Percentiles rank a stretch among this genome's conserved stretches.
Conservation (phyloP, 2,329 filamentous ascomycete genomes). For the Hirsutella minnesotensis region DNA sequence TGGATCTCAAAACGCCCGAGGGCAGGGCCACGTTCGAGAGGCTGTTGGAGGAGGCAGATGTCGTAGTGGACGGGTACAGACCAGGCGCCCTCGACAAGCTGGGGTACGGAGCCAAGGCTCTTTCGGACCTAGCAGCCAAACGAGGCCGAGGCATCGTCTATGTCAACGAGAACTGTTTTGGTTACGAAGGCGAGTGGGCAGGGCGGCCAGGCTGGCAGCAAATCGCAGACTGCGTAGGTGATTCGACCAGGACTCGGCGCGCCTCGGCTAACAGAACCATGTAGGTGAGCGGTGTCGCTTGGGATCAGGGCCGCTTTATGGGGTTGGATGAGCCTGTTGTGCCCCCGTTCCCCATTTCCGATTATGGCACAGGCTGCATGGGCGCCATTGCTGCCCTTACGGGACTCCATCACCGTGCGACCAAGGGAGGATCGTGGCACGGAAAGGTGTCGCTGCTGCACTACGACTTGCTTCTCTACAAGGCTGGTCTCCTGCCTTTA, state of each 20-base stretch:
- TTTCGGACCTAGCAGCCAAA: constrained; percentile 38
- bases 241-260: background rate
- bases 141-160: constrained; percentile 54
- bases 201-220: constrained; percentile 58
- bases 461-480: constrained; percentile 55
- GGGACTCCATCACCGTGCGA: constrained; percentile 51
- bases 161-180: constrained; percentile 62
- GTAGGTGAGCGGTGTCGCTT: constrained; percentile 43
- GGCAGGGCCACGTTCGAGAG: constrained; percentile 45
- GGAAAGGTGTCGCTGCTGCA: constrained; percentile 54
- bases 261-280: background rate
- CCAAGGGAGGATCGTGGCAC: constrained; percentile 52
- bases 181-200: constrained; percentile 47
- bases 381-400: constrained; percentile 55
- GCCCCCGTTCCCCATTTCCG: constrained; percentile 51
- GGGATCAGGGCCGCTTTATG: constrained; percentile 52
- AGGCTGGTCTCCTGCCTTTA: constrained; percentile 43
- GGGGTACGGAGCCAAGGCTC: constrained; percentile 47
- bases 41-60: constrained; percentile 49
- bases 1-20: constrained; percentile 46
- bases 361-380: constrained; percentile 62
- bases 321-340: constrained; percentile 51
- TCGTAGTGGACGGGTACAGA: constrained; percentile 57
- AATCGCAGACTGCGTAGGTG: constrained; percentile 49
- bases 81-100: constrained; percentile 52